These are phyloP conservation scores for Aspergillus phoenicis DNA, from an alignment of 2,329 filamentous ascomycete species.

Conservation along the genomic window DNA sequence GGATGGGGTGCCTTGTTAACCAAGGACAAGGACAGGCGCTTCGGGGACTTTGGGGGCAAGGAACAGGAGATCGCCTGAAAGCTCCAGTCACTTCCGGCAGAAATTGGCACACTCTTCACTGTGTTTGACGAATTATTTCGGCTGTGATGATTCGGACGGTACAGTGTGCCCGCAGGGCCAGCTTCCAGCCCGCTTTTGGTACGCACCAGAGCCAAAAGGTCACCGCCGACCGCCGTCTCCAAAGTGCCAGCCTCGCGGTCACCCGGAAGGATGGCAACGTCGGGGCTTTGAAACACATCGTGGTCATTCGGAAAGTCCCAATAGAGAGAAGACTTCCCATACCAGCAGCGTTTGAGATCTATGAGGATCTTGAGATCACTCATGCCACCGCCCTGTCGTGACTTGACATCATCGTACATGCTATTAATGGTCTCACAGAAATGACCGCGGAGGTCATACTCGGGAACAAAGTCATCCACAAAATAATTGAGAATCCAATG, in stretches of 20 bases:
- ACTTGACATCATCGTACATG: conserved; percentile 56
- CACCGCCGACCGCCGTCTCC: conserved; percentile 35
- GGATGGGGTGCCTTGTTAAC: conserved; percentile 44
- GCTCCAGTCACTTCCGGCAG: conserved; percentile 52
- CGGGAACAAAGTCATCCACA: conserved; percentile 83
- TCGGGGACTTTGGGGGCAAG: conserved; percentile 53
- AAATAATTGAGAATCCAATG: conserved; percentile 99
- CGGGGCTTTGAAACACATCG: conserved; percentile 58
- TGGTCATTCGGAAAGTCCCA: conserved; percentile 78
- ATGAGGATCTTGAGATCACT: conserved; percentile 82
- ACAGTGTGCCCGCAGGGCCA: conserved; percentile 5
- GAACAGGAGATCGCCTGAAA: conserved; percentile 63
- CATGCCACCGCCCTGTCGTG: conserved; percentile 55
- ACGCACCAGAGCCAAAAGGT: conserved; percentile 21
- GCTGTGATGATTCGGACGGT: conserved; percentile 30
- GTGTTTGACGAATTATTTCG: conserved; percentile 42
- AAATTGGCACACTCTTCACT: conserved; percentile 38
- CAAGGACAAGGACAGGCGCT: conserved; percentile 38
- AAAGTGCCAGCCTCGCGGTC: conserved; percentile 60
- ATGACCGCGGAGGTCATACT: conserved; percentile 70
- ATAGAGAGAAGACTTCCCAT: conserved; percentile 82
- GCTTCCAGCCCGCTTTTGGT: conserved; percentile 16
- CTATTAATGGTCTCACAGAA: conserved; percentile 82
- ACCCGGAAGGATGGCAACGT: conserved; percentile 72
- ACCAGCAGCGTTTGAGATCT: conserved; percentile 97